A percentile compares a stretch with the other conserved stretches of the same genome.
Conservation (phyloP, 768 basidiomycete genomes). For the Xerocomellus intermedius region DNA sequence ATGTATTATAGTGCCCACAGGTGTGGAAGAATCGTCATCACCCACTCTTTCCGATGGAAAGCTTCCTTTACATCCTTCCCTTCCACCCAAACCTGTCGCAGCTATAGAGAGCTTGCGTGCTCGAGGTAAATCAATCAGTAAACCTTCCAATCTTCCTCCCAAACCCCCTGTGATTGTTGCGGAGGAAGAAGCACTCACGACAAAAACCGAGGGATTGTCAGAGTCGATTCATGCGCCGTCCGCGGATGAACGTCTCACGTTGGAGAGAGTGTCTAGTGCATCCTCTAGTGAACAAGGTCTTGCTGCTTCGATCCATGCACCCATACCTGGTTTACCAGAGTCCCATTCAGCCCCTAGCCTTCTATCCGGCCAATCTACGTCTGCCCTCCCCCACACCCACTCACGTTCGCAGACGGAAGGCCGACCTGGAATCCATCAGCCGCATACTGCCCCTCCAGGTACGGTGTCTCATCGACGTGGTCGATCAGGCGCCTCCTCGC, state of each 20-base stretch:
- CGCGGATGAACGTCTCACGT: slow-evolving; percentile 13
- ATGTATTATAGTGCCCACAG: slow-evolving; percentile 13
- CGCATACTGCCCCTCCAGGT: slow-evolving; percentile 25
- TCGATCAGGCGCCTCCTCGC: slow-evolving; percentile 46
- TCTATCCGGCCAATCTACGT: slow-evolving; percentile 32
- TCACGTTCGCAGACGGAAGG: slow-evolving; percentile 59
- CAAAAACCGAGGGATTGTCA: slow-evolving; percentile 22
- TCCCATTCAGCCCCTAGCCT: slow-evolving; percentile 36
- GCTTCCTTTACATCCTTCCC: slow-evolving; percentile 42
- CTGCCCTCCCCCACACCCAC: slow-evolving; percentile 38
- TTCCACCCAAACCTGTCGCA: slow-evolving; percentile 46
- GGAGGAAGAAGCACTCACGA: slow-evolving; percentile 14
- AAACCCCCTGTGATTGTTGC: slow-evolving; percentile 6
- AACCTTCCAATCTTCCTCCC: slow-evolving; percentile 11
- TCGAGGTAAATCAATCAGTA: slow-evolving; percentile 14
- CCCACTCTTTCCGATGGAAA: slow-evolving; percentile 15
- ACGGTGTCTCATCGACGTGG: slow-evolving; percentile 32
- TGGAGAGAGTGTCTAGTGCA: slow-evolving; percentile 16
- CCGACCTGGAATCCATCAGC: slow-evolving; percentile 36
- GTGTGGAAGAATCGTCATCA: slow-evolving; percentile 5
- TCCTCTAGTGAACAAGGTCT: slow-evolving; percentile 38
- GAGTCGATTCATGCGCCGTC: slow-evolving; percentile 29
- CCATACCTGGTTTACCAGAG: slow-evolving; percentile 38
- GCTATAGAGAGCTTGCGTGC: slow-evolving; percentile 17
- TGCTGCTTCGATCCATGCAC: slow-evolving; percentile 58